Conservation (phyloP, 495 filamentous ascomycete species). For the Tuber magnatum region DNA sequence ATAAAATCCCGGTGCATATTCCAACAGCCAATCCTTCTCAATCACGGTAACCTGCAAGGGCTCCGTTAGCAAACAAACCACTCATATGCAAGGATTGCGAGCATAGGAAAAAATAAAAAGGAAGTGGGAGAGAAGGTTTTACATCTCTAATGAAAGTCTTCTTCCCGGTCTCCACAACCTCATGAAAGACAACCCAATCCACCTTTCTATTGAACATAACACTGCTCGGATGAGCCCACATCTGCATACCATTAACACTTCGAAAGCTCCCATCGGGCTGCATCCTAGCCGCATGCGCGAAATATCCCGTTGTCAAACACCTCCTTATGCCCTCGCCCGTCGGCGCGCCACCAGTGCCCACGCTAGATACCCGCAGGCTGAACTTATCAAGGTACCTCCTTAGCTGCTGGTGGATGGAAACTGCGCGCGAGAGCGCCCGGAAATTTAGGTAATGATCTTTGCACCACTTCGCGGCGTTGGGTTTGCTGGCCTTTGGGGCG, state of each 20-base stretch:
- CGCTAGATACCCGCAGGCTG: slow-evolving; percentile 33
- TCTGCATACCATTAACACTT: slow-evolving; percentile 58
- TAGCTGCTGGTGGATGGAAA: slow-evolving; percentile 78
- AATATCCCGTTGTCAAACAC: slow-evolving; percentile 86
- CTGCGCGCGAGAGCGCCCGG: slow-evolving; percentile 70
- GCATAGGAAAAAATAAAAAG: not conserved
- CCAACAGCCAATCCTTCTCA: slow-evolving; percentile 80
- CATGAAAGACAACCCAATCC: slow-evolving; percentile 96
- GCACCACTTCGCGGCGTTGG: slow-evolving; percentile 77
- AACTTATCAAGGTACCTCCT: slow-evolving; percentile 83
- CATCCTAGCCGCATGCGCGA: slow-evolving; percentile 94
- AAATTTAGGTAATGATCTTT: slow-evolving; percentile 79
- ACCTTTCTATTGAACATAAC: slow-evolving; percentile 97
- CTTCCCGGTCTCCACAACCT: slow-evolving; percentile 81
- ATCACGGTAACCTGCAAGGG: slow-evolving; percentile 61
- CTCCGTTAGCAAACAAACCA: not conserved
- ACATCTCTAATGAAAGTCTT: slow-evolving; percentile 86
- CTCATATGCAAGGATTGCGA: not conserved
- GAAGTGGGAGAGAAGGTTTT: not conserved
- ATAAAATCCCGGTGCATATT: slow-evolving; percentile 85
- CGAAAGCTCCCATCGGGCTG: slow-evolving; percentile 86
- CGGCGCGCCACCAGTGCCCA: slow-evolving; percentile 42
- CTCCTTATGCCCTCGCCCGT: slow-evolving; percentile 66
- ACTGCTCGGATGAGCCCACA: slow-evolving; percentile 87
- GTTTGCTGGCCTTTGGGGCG: slow-evolving; percentile 63